phyloP scores from a whole-genome alignment of 2,329 filamentous ascomycete genomes.

The Coniochaeta hoffmannii region DNA sequence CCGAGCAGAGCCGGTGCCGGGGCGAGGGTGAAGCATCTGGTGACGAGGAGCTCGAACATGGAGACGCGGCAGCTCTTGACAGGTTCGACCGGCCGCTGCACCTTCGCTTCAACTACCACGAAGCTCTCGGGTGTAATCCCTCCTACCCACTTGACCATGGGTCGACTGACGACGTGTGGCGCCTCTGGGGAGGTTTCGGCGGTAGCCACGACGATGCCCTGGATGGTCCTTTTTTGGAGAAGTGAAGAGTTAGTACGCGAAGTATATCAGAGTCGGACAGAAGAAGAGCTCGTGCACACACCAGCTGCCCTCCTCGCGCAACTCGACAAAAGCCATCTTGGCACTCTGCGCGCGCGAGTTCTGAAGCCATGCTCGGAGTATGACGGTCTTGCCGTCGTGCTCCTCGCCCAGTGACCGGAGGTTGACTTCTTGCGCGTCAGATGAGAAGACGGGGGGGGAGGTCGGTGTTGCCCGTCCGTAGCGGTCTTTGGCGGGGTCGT shows the following conservation, averaged over 20 bases:
- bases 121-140: slow-evolving; percentile 72
- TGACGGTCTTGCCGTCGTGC: slow-evolving; percentile 62
- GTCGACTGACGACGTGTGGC: slow-evolving; percentile 58
- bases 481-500: slow-evolving; percentile 65
- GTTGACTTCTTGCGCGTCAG: slow-evolving; percentile 45
- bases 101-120: slow-evolving; percentile 70
- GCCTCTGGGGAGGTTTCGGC: too few species aligned
- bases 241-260: too few species aligned
- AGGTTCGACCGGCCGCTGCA: slow-evolving; percentile 76
- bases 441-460: slow-evolving; percentile 43
- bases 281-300: too few species aligned
- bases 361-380: slow-evolving; percentile 74
- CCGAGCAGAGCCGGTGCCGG: slow-evolving; percentile 50
- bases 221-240: too few species aligned
- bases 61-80: slow-evolving; percentile 82
- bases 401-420: slow-evolving; percentile 58
- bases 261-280: too few species aligned
- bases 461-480: slow-evolving; percentile 62
- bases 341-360: slow-evolving; percentile 83
- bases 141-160: slow-evolving; percentile 91
- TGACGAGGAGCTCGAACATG: slow-evolving; percentile 79
- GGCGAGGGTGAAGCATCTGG: slow-evolving; percentile 73
- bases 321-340: slow-evolving; percentile 85
- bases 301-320: slow-evolving; percentile 67
- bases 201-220: slow-evolving; percentile 69